phyloP scores from a whole-genome alignment of 495 filamentous ascomycete genomes.

The Sordaria brevicollis region DNA sequence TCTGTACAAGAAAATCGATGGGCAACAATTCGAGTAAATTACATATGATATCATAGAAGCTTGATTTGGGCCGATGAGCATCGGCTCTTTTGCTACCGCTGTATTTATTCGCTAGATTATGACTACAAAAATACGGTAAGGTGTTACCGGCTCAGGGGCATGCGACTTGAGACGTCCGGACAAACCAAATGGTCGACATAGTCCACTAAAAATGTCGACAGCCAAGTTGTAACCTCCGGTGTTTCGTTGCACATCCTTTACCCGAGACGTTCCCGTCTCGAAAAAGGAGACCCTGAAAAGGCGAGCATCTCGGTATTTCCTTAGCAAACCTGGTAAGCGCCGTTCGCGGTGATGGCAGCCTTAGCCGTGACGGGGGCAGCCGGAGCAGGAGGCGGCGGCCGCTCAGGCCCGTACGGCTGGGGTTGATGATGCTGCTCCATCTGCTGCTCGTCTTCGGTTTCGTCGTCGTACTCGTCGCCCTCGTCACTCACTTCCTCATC shows the following conservation, averaged over 20 bases:
- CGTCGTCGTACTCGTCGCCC: slow-evolving; percentile 31
- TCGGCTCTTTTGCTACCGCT: neutral
- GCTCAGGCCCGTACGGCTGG: slow-evolving; percentile 41
- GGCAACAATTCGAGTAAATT: neutral
- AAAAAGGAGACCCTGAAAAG: neutral
- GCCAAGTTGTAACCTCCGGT: neutral
- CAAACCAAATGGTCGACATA: neutral
- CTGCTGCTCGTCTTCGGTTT: slow-evolving; percentile 59
- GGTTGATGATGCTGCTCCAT: slow-evolving; percentile 41
- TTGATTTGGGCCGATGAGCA: neutral
- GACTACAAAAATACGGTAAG: neutral
- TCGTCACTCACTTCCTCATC: slow-evolving; percentile 41
- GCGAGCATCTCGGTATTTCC: neutral
- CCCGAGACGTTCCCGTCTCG: neutral
- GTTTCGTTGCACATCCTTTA: neutral
- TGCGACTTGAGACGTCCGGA: neutral
- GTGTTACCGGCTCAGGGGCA: neutral
- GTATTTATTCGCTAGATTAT: neutral
- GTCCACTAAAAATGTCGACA: neutral
- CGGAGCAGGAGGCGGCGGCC: slow-evolving; percentile 44
- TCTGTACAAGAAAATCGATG: neutral
- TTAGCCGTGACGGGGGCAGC: slow-evolving; percentile 25
- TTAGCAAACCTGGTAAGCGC: neutral
- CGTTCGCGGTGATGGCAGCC: slow-evolving; percentile 14
- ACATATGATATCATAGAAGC: neutral